Conservation (phyloP, 306 rosid genomes). For the Rosa rugosa region DNA sequence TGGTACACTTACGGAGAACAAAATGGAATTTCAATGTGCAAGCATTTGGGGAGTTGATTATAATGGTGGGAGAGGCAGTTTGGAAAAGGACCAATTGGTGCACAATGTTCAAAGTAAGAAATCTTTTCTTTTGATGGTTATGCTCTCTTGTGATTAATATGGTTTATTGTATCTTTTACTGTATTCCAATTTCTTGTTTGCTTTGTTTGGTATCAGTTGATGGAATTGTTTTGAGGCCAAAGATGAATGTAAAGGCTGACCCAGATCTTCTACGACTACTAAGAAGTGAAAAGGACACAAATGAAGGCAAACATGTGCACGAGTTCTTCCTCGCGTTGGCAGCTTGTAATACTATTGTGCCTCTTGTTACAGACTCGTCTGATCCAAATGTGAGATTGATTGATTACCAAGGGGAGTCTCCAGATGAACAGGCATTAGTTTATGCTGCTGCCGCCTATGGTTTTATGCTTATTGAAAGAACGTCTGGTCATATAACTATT, state of each 20-base stretch:
- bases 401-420: conserved; percentile 99
- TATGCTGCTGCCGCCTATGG: conserved; percentile 96
- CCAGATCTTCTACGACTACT: conserved; percentile 55
- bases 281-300: conserved; percentile 40
- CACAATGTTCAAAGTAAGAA: conserved; percentile 57
- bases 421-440: conserved; percentile 93
- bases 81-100: conserved; percentile 44
- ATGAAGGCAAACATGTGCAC: conserved; percentile 45
- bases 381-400: conserved; percentile 68
- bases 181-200: conserved; percentile 22
- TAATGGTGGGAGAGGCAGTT: conserved; percentile 32
- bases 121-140: not conserved
- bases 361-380: conserved; percentile 63
- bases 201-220: conserved; percentile 47
- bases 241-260: conserved; percentile 74
- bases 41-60: conserved; percentile 88
- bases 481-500: conserved; percentile 86
- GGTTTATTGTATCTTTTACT: conserved; percentile 11
- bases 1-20: conserved; percentile 95
- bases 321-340: conserved; percentile 95
- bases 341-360: conserved; percentile 95
- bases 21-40: conserved; percentile 92
- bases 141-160: not conserved
- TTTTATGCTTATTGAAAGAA: conserved; percentile 81
- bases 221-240: conserved; percentile 67